Conservation (phyloP, 2,329 filamentous ascomycete species). For the Gremmenia infestans region DNA sequence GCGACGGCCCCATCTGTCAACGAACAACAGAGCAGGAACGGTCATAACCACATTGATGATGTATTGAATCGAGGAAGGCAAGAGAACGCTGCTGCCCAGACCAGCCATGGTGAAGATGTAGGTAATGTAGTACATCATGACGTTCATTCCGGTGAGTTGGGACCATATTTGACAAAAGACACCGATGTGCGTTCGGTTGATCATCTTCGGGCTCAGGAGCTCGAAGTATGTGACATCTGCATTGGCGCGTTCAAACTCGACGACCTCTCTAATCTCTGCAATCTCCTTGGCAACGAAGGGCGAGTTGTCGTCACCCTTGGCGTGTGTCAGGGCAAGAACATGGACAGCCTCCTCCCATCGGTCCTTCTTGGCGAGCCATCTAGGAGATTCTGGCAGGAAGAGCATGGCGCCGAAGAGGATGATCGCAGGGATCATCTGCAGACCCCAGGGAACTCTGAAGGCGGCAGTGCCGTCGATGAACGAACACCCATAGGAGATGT, state of each 20-base stretch:
- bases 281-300: conserved; percentile 64
- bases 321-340: conserved; percentile 46
- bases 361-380: conserved; percentile 59
- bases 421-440: conserved; percentile 57
- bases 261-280: conserved; percentile 70
- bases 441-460: conserved; percentile 60
- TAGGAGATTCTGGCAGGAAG: conserved; percentile 57
- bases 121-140: conserved; percentile 45
- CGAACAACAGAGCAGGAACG: conserved; percentile 66
- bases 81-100: conserved; percentile 52
- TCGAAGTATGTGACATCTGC: conserved; percentile 66
- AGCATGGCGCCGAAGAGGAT: conserved; percentile 53
- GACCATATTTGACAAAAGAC: conserved; percentile 73
- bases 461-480: conserved; percentile 50
- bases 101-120: conserved; percentile 72
- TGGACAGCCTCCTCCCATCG: conserved; percentile 54
- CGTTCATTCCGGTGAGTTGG: conserved; percentile 73
- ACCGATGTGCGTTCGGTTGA: conserved; percentile 67
- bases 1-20: conserved; percentile 73
- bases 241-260: conserved; percentile 68
- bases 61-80: conserved; percentile 67
- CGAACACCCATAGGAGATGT: conserved; percentile 52
- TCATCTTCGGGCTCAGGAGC: conserved; percentile 67
- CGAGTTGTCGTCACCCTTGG: conserved; percentile 57
- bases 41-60: conserved; percentile 80